Base-by-base conservation (phyloP, 2,329 filamentous ascomycete species). In the Dothiorella sarmentorum region DNA sequence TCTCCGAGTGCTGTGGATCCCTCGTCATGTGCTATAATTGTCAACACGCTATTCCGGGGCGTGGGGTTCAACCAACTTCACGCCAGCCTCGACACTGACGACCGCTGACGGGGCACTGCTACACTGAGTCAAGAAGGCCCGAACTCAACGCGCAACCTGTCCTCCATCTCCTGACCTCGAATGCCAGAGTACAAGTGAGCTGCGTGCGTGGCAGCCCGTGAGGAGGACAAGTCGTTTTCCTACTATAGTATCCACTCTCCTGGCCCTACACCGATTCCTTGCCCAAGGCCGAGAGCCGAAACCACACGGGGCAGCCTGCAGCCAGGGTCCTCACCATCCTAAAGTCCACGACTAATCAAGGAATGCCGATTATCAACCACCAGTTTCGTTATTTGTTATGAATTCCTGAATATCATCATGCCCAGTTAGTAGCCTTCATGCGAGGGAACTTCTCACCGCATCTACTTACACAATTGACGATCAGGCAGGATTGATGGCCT, bases 91-190 rank as follows among this genome's bases (percentile, higher is more conserved):
- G 13, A 38, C 10, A 7, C 33, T 40, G 49, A 53, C 49, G 35
- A 53, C 1, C 49, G 49, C 49, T 53, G 49, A 53, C 49, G 37
- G 33, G 33, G 49, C 49, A 6, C 24, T 20, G 33, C 33, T 38
- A 40, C 22, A 27, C 49, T 26, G 49, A 53, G 33, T 53, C 49
- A 40, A 35, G 35, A 53, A 40, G 49, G 49, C 49, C 49, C 49
- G 49, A 53, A 29, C 47, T 9, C 4, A 40, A n/a, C 33, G 29
- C 33, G 49, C 49, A 53, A 53, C 29, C 49, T n/a, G 29, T 38
- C 49, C 29, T 24, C 27, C 22, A 40, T 38, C 49, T 40, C 35
- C 27, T 26, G 33, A 38, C 22, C 24, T 4, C 7, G n/a, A 15
- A 6, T n/a, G 29, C 11, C 7, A 37, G 13, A 51, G 33, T 11